A percentile compares a stretch with the other conserved stretches of the same genome.
Evolutionary conservation across 345 rosid genomes (phyloP).

Genomic region (Dovyalis caffra): DNA sequence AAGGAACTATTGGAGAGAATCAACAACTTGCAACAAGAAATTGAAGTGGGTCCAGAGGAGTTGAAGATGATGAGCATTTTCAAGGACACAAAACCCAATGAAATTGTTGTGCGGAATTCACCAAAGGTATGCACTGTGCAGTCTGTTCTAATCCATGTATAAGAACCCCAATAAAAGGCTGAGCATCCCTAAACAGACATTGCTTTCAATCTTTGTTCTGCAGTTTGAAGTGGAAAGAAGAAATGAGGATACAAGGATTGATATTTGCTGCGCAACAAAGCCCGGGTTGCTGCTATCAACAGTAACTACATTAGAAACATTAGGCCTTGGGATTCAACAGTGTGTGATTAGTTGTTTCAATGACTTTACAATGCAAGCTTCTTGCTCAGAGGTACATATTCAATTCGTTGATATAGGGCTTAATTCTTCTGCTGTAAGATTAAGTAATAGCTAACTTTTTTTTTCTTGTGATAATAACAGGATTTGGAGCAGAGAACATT

Average conservation of each 20-base stretch:
- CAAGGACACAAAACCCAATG: conserved; percentile 26
- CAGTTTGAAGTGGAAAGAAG: conserved; percentile 35
- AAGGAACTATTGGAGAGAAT: conserved; percentile 30
- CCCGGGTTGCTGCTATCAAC: conserved; percentile 36
- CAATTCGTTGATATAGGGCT: background rate
- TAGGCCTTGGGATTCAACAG: conserved; percentile 37
- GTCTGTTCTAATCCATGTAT: background rate
- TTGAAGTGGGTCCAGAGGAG: conserved; percentile 10
- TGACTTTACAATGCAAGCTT: conserved; percentile 37
- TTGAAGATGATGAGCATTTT: conserved; percentile 11
- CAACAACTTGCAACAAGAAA: conserved; percentile 25
- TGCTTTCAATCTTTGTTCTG: background rate
- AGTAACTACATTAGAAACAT: conserved; percentile 25
- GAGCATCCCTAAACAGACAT: background rate
- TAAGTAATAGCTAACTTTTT: background rate
- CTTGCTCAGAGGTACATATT: conserved; percentile 29
- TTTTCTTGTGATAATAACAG: background rate
- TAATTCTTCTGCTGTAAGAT: background rate
- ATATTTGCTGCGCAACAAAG: conserved; percentile 29
- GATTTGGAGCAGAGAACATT: conserved; percentile 20
- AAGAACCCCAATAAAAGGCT: background rate
- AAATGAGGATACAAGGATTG: conserved; percentile 22
- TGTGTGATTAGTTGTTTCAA: conserved; percentile 37
- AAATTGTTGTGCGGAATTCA: conserved; percentile 25
- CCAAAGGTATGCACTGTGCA: conserved; percentile 25